Conservation (phyloP, 2,329 filamentous ascomycete species). For the Arachnopeziza araneosa region DNA sequence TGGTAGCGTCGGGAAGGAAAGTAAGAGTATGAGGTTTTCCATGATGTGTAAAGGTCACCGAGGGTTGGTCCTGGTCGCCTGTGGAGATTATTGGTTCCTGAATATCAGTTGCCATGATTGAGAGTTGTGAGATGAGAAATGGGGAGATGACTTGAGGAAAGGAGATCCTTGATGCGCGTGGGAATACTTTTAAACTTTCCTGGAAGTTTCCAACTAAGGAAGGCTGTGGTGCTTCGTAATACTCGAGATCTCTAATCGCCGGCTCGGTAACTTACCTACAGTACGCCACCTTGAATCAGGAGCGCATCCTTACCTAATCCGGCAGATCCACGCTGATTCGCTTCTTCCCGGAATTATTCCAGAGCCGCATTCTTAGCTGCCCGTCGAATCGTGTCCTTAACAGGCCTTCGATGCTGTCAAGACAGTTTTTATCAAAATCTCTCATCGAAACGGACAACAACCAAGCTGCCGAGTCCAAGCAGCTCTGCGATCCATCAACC, state of each 20-base stretch:
- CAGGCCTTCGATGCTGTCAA: background rate
- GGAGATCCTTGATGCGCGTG: conserved; percentile 7
- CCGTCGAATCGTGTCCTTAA: conserved; percentile 28
- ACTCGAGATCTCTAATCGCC: conserved; percentile 1
- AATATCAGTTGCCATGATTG: conserved; percentile 16
- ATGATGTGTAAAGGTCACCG: conserved; percentile 43
- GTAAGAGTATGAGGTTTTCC: conserved; percentile 40
- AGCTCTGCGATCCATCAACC: background rate
- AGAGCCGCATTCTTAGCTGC: background rate
- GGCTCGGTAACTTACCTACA: background rate
- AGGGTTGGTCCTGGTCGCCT: conserved; percentile 32
- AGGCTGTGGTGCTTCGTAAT: conserved; percentile 28
- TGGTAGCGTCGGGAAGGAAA: conserved; percentile 41
- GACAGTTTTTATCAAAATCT: conserved; percentile 5
- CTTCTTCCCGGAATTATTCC: conserved; percentile 1
- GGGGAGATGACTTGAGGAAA: background rate
- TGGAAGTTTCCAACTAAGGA: conserved; percentile 23
- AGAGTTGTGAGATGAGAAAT: background rate
- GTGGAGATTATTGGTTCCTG: conserved; percentile 15
- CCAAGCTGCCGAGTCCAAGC: conserved; percentile 10
- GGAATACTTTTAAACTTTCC: background rate
- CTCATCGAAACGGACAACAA: conserved; percentile 9
- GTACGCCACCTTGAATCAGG: background rate
- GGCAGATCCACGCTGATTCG: background rate
- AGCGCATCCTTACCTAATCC: background rate